A percentile compares a stretch with the other conserved stretches of the same genome.
Conservation (phyloP, 306 rosid species). For the Hippophae rhamnoides region DNA sequence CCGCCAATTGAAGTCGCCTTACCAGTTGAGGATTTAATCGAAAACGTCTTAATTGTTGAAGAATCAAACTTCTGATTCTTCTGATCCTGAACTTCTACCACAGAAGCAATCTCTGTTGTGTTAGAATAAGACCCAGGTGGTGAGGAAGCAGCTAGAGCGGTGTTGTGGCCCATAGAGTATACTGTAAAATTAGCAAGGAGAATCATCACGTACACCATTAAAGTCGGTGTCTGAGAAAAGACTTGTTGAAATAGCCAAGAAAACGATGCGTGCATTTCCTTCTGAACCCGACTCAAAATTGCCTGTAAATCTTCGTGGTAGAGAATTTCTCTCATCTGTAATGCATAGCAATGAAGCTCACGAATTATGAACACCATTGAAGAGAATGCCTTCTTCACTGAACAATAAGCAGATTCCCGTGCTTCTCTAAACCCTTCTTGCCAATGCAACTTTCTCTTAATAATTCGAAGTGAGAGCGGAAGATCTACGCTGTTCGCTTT, state of each 20-base stretch:
- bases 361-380: slow-evolving; percentile 85
- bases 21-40: slow-evolving; percentile 35
- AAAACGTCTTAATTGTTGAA: slow-evolving; percentile 39
- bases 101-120: slow-evolving; percentile 14
- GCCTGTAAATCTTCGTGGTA: slow-evolving; percentile 67
- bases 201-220: slow-evolving; percentile 88
- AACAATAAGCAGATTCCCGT: slow-evolving; percentile 57
- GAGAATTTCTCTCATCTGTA: slow-evolving; percentile 71
- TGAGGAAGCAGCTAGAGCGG: slow-evolving; percentile 45
- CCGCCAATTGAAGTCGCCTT: slow-evolving; percentile 65
- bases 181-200: slow-evolving; percentile 80
- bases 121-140: slow-evolving; percentile 8
- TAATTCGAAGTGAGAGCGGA: slow-evolving; percentile 73
- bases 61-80: slow-evolving; percentile 39
- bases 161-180: slow-evolving; percentile 54
- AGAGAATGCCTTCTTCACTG: slow-evolving; percentile 74
- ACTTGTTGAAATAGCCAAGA: slow-evolving; percentile 93
- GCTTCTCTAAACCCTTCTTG: slow-evolving; percentile 55
- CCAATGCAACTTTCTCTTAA: slow-evolving; percentile 69
- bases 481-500: slow-evolving; percentile 81
- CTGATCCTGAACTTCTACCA: slow-evolving; percentile 13
- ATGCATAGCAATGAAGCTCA: slow-evolving; percentile 69
- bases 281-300: slow-evolving; percentile 58
- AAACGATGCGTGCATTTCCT: slow-evolving; percentile 85
- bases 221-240: slow-evolving; percentile 84